Percentiles rank a stretch among this genome's conserved stretches.
phyloP scores from a whole-genome alignment of 192 early-diverging fungal genomes.

The Phycomyces blakesleeanus region DNA sequence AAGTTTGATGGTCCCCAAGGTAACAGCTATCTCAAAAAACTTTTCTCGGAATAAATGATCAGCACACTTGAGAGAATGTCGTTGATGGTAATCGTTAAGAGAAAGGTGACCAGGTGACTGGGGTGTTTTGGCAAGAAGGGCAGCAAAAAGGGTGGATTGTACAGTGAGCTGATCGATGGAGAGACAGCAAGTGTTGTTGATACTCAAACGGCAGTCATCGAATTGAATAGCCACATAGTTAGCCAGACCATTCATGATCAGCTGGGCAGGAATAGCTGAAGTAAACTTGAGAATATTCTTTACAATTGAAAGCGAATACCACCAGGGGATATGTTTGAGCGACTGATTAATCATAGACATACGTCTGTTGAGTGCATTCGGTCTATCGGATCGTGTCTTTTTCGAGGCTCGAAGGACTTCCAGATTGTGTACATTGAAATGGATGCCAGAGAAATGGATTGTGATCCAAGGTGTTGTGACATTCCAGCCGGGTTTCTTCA shows the following conservation, averaged over 20 bases:
- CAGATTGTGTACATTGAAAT: conserved; percentile 15
- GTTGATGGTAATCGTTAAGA: conserved; percentile 23
- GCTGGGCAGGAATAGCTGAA: conserved; percentile 40
- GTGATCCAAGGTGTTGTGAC: conserved; percentile 32
- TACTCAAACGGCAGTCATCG: conserved; percentile 17
- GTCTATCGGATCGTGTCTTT: neutral
- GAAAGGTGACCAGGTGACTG: neutral
- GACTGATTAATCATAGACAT: conserved; percentile 21
- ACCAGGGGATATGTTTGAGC: conserved; percentile 32
- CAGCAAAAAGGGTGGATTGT: neutral
- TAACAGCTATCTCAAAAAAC: conserved; percentile 30
- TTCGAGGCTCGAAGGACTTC: neutral
- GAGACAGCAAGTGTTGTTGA: conserved; percentile 3
- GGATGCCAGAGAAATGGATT: conserved; percentile 26
- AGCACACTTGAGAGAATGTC: conserved; percentile 36
- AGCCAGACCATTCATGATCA: conserved; percentile 37
- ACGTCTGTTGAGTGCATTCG: conserved; percentile 10
- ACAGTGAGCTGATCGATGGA: neutral
- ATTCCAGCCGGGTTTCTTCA: conserved; percentile 12
- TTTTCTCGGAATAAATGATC: conserved; percentile 42
- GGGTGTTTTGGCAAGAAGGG: neutral
- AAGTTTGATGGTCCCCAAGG: conserved; percentile 23
- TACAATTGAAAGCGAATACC: conserved; percentile 42
- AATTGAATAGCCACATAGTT: conserved; percentile 37
- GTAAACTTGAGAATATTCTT: conserved; percentile 33